Base-by-base conservation (phyloP, 768 basidiomycete genomes). In the Tricholoma furcatifolium region DNA sequence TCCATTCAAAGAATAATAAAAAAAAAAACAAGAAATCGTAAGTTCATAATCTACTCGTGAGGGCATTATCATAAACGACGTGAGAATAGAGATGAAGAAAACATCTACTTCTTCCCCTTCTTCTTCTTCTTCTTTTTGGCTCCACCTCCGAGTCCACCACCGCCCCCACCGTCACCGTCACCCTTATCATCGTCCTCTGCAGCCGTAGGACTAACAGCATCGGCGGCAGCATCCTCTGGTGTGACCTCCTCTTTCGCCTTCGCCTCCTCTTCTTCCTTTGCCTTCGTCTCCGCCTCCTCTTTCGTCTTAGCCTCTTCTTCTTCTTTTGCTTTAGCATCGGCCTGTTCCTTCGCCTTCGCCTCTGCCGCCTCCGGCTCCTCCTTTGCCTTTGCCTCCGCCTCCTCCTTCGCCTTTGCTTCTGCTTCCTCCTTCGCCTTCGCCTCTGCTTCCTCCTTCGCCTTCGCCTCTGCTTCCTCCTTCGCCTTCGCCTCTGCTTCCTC, bases 21-120 rank as follows among this genome's bases (percentile, higher is more conserved):
- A 39, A 15, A 10, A 21, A 36, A n/a, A 21, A 31, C 31, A 18
- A 38, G 40, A 46, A 40, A 31, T 46, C 20, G 17, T 46, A 50
- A 34, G 14, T 23, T 10, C 2, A 8, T 30, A 10, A 24, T 27
- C n/a, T 47, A 38, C 43, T 31, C 53, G 38, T 49, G 31, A 54
- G n/a, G 20, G 17, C 42, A 14, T 54, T 4, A 39, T 18, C 18
- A 47, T 41, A n/a, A 6, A 34, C 8, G 14, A 38, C 6, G 24
- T 2, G 17, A 21, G 11, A 36, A 47, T 5, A 18, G n/a, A 31
- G 21, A 49, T 10, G 10, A n/a, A 11, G 14, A 21, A 24, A 30
- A 30, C 34, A 15, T 39, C 41, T 58, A 70, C 69, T 67, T 58
- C 45, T 59, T 58, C 43, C 54, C 56, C 43, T 65, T 59, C 32